These are phyloP conservation scores for Lotus japonicus DNA, from an alignment of 306 rosid species.

Conservation along the genomic window DNA sequence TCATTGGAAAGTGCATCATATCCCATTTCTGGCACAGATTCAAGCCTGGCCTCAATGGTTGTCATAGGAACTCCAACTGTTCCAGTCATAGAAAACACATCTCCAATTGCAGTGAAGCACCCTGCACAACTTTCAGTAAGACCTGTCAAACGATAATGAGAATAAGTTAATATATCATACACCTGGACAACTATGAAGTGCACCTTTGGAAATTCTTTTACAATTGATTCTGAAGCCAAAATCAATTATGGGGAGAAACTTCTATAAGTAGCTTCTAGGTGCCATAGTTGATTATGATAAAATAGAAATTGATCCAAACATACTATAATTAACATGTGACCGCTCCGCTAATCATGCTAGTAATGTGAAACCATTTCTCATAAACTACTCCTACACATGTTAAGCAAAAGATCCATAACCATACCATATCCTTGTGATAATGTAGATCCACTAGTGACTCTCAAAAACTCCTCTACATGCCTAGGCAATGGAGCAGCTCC, in stretches of 20 bases:
- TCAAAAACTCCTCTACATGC: slow-evolving; percentile 81
- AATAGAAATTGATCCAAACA: too few relatives aligned
- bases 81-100: slow-evolving; percentile 69
- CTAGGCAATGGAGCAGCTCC: slow-evolving; percentile 89
- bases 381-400: background rate
- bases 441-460: slow-evolving; percentile 70
- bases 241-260: too few relatives aligned
- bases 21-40: slow-evolving; percentile 46
- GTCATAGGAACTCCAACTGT: slow-evolving; percentile 79
- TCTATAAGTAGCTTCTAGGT: too few relatives aligned
- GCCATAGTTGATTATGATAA: too few relatives aligned
- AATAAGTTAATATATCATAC: background rate
- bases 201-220: too few relatives aligned
- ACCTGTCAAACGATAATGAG: slow-evolving; percentile 32
- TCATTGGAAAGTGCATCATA: slow-evolving; percentile 67
- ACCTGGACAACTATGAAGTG: background rate
- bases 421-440: slow-evolving; percentile 91
- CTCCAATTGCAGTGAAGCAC: slow-evolving; percentile 63
- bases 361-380: background rate
- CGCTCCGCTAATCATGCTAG: background rate
- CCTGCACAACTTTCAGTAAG: slow-evolving; percentile 92
- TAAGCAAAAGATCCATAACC: slow-evolving; percentile 5
- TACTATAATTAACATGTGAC: background rate
- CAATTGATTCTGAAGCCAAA: too few relatives aligned
- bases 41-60: slow-evolving; percentile 86